Evolutionary conservation across 208 protist species (phyloP).

Genomic region (Leishmania amazonensis): DNA sequence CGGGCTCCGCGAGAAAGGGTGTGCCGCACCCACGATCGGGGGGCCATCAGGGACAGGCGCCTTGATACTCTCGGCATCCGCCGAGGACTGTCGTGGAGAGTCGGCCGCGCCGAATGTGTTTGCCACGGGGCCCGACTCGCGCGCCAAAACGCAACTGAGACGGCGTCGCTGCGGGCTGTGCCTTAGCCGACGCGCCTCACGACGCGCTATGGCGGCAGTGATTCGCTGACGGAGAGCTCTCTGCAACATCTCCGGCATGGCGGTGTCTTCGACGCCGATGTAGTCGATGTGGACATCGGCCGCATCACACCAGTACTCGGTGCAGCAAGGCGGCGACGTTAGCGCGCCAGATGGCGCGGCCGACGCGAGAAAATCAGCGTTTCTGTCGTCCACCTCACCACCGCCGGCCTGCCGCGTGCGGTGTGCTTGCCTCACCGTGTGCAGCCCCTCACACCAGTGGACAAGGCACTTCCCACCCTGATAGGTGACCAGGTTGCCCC

Average conservation of each 20-base stretch:
- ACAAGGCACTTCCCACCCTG: slow-evolving; percentile 59
- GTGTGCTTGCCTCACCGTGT: neutral
- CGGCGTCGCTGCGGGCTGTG: neutral
- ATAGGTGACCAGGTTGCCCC: slow-evolving; percentile 68
- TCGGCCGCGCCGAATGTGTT: neutral
- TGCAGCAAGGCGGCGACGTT: neutral
- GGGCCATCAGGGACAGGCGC: neutral
- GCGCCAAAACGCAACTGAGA: too few relatives aligned
- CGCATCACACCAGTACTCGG: slow-evolving; percentile 9
- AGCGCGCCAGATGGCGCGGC: neutral
- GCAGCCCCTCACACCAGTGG: slow-evolving; percentile 48
- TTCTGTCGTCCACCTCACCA: neutral
- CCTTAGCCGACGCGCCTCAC: slow-evolving; percentile 11
- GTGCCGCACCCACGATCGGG: too few relatives aligned
- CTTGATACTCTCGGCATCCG: neutral
- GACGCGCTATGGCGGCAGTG: slow-evolving; percentile 13
- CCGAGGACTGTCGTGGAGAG: neutral
- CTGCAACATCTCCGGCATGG: slow-evolving; percentile 14
- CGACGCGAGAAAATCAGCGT: neutral
- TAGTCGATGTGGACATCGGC: slow-evolving; percentile 17
- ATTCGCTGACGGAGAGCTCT: slow-evolving; percentile 17
- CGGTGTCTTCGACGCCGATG: slow-evolving; percentile 23
- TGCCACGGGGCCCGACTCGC: neutral
- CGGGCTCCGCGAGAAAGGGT: neutral
- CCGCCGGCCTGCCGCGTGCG: neutral